Evolutionary conservation across 257 asterid genomes (phyloP), one percentile per base, ranked within the genome.

Genomic region (Nicotiana otophora): DNA sequence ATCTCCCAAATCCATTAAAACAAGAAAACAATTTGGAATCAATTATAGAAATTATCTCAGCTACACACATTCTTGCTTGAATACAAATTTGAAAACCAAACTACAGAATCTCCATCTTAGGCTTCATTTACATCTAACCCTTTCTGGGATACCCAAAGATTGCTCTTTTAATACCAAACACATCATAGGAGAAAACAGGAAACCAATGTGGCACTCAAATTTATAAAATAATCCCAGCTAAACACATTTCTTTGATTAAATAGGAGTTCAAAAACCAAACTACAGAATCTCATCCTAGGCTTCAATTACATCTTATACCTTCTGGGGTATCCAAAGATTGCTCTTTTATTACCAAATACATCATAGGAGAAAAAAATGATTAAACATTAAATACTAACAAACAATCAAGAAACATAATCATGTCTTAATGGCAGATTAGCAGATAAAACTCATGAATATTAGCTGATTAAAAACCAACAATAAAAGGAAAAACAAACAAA

Each of bases 61-160:
- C 26, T 48, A 74, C 2, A 53, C 80, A 74, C 30, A 75, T 26
- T 75, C 28, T 28, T 75, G 28, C 28, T 75, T 51, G 7, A 74
- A 72, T 28, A 64, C 1, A 4, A 64, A 19, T 36, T 31, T 31
- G 7, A 36, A n/a, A 48, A 7, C 10, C 46, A 51, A 14, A 75
- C 46, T 26, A 51, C 17, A 72, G n/a, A 46, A 70, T 70, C 60
- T 39, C 46, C 42, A 48, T 6, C 8, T 51, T 51, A 75, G 26
- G 63, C 80, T 51, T 75, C 63, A 51, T 51, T 75, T 75, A 51
- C 80, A 26, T 75, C 63, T 48, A 15, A 75, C 28, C 80, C 26
- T 51, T 75, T 48, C 8, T 51, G 28, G 46, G 80, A 10, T 75
- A 51, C 4, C 63, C 63, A 75, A 75, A 75, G 80, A 51, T 75